Evolutionary conservation across 345 rosid species (phyloP), one percentile per base, ranked within the genome.

Genomic region (Linum trigynum): DNA sequence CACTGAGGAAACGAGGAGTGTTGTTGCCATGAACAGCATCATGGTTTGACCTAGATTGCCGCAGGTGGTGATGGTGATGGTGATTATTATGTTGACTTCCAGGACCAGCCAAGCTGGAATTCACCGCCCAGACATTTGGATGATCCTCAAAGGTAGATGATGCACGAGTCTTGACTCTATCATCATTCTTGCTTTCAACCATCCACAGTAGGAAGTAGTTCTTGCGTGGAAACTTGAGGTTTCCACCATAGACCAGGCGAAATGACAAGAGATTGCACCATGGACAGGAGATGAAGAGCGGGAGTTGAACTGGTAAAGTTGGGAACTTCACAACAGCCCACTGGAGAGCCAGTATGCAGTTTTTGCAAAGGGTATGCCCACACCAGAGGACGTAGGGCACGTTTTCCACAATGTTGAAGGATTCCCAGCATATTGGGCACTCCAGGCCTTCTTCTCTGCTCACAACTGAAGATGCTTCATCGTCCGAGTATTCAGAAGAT

Each of bases 121-220:
- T 23, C 32, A 23, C 32, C 32, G 32, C 0, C 32, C 32, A 23
- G 32, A 23, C 32, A 48, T 48, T 48, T 4, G 5, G 83, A 36
- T 76, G 78, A 65, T 73, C 75, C 59, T 70, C 75, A 5, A 35
- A 77, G n/a, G 57, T 62, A 60, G 72, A 65, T 71, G 69, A 65
- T 2, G 53, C 3, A 72, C 64, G 58, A 0, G 85, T 74, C 74
- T 74, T 86, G 4, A 66, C 64, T 66, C 90, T 78, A 71, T 86
- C 90, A 6, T 87, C 90, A 38, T 90, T 92, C 86, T 81, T 77
- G 82, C 89, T 83, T 84, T 92, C 97, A 2, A 90, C 89, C 97
- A 92, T 92, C 98, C 97, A 87, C 38, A 87, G 97, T 17, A 92
- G 68, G 73, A 90, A 86, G 74, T 87, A 92, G 72, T 92, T 90